phyloP scores from a whole-genome alignment of 148 eudicot genomes.

The Selenicereus undatus region DNA sequence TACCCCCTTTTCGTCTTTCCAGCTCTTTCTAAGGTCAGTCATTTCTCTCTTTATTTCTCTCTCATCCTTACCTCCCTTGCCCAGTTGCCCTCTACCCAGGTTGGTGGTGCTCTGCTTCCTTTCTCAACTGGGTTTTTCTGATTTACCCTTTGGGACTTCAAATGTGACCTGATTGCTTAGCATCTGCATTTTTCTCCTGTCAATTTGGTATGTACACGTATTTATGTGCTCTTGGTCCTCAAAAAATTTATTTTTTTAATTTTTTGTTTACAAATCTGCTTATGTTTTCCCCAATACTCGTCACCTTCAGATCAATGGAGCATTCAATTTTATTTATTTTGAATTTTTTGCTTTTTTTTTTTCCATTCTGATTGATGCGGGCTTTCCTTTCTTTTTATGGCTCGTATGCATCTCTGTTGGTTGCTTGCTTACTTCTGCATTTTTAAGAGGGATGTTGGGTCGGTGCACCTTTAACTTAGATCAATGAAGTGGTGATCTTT shows the following conservation, averaged over 20 bases:
- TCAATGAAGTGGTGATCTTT: not conserved
- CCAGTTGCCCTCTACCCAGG: not conserved
- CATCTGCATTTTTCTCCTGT: not conserved
- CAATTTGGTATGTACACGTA: slow-evolving; percentile 3
- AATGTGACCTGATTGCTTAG: not conserved
- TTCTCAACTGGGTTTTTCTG: slow-evolving; percentile 3
- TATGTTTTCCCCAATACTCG: not conserved
- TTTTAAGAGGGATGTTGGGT: not conserved
- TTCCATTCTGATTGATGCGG: slow-evolving; percentile 7
- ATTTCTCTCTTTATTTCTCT: slow-evolving; percentile 12
- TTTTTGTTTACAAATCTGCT: not conserved
- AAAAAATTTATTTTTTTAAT: not conserved
- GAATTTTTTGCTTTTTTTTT: not conserved
- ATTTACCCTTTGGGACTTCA: not conserved
- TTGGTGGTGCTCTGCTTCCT: not conserved
- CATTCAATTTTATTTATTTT: not conserved
- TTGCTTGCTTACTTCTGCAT: not conserved
- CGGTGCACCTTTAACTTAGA: not conserved
- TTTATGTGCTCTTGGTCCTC: not conserved
- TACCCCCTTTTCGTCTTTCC: slow-evolving; percentile 11
- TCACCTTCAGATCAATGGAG: not conserved
- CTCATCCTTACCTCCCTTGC: not conserved
- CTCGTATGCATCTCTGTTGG: not conserved
- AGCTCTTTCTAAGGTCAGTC: slow-evolving; percentile 12
- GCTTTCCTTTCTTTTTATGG: not conserved